Evolutionary conservation across 768 basidiomycete species (phyloP).

Genomic region (Suillus bovinus): DNA sequence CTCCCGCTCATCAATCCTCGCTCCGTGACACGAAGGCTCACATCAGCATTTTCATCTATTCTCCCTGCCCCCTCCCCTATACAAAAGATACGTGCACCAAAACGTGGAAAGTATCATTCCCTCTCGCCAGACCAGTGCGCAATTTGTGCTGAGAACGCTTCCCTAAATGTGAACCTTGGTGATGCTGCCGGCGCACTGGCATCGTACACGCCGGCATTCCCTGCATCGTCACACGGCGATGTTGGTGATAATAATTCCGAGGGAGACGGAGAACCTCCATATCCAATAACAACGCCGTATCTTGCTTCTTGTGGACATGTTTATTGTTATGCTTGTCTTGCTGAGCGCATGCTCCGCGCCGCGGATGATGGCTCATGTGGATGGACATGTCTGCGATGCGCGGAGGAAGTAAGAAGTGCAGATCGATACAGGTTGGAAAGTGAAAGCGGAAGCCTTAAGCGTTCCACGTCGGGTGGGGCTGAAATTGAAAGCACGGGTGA

Average conservation of each 20-base stretch:
- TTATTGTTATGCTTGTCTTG: conserved; percentile 94
- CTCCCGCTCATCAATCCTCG: conserved; percentile 81
- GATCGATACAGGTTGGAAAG: conserved; percentile 42
- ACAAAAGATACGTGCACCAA: conserved; percentile 16
- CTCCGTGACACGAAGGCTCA: conserved; percentile 58
- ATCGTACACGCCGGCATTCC: conserved; percentile 27
- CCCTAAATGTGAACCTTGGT: conserved; percentile 56
- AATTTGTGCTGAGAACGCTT: conserved; percentile 82
- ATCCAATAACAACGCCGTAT: conserved; percentile 82
- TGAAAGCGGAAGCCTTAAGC: conserved; percentile 30
- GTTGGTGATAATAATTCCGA: neutral
- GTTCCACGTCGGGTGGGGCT: conserved; percentile 33
- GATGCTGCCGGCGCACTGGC: conserved; percentile 53
- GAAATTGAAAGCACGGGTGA: conserved; percentile 31
- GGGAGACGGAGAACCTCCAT: conserved; percentile 44
- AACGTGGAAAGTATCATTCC: conserved; percentile 63
- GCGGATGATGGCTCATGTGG: conserved; percentile 60
- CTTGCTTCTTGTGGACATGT: conserved; percentile 79
- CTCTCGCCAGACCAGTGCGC: conserved; percentile 82
- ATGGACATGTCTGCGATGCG: conserved; percentile 89
- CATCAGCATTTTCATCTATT: conserved; percentile 37
- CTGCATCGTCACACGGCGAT: conserved; percentile 14
- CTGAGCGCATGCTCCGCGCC: conserved; percentile 75
- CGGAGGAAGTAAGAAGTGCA: conserved; percentile 59
- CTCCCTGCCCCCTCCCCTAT: conserved; percentile 30